Conservation (phyloP, 148 eudicot genomes). For the Cornus kousa region DNA sequence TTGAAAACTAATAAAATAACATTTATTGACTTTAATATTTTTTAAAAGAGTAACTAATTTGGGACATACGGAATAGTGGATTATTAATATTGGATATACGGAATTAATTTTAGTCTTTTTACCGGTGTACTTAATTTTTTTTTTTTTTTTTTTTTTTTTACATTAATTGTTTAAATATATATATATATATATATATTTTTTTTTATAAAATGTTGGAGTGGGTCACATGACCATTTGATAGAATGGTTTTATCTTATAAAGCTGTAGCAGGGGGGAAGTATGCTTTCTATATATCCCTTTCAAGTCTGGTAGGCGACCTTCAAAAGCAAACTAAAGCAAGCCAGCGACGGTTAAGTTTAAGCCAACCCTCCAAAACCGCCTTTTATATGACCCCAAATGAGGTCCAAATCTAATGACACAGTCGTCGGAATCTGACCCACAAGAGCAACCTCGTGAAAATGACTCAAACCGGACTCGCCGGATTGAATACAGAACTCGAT, state of each 20-base stretch:
- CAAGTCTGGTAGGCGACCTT: slow-evolving; percentile 20
- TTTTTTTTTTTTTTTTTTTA: too few species aligned
- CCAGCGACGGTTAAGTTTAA: slow-evolving; percentile 37
- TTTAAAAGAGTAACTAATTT: too few species aligned
- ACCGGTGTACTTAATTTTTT: too few species aligned
- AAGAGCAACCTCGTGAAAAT: slow-evolving; percentile 16
- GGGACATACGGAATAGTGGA: too few species aligned
- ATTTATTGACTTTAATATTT: too few species aligned
- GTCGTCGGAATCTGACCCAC: slow-evolving; percentile 15
- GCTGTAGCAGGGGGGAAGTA: background rate
- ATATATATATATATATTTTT: too few species aligned
- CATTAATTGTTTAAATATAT: too few species aligned
- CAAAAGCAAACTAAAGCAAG: slow-evolving; percentile 17
- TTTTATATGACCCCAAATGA: background rate
- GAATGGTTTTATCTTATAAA: background rate
- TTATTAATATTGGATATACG: too few species aligned
- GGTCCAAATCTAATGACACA: slow-evolving; percentile 4
- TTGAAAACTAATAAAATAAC: too few species aligned
- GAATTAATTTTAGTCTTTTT: too few species aligned
- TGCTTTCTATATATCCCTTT: slow-evolving; percentile 2
- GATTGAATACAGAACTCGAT: slow-evolving; percentile 20
- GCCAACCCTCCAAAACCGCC: slow-evolving; percentile 9
- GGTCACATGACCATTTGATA: background rate
- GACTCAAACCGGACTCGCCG: slow-evolving; percentile 35
- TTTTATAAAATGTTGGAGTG: background rate